Base-by-base conservation (phyloP, 2,329 filamentous ascomycete genomes). In the Botrytis galanthina region DNA sequence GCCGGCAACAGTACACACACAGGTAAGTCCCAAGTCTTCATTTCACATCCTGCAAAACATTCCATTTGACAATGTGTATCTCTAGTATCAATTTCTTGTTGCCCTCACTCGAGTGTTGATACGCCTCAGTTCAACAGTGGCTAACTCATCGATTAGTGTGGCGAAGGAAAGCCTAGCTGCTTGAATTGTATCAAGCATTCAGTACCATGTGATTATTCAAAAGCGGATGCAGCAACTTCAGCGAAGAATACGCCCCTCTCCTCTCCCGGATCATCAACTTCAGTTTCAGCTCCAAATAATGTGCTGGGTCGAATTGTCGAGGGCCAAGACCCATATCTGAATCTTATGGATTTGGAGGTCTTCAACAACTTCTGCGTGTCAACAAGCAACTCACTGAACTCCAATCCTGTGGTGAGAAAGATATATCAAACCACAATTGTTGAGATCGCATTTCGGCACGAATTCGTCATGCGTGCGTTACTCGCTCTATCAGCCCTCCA, bases 311-410 rank as follows among this genome's bases (percentile, higher is more conserved):
- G 37, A 22, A 37, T 29, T 35, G 29, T 29, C 29, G 51, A 60
- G 20, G 57, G 51, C 32, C 44, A 60, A 59, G 59, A 66, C 29
- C 48, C 60, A 22, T 42, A 60, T n/a, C 59, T 71, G 42, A 29
- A 51, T 62, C 57, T 59, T 20, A 76, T 62, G 46, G 84, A 87
- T 60, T 80, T 87, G 10, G 85, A 87, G 76, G 81, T 87, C 0
- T 80, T 87, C n/a, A 84, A 87, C 77, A 84, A 87, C 79, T 87
- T 82, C 75, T 83, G 82, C 64, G 84, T 82, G 1, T 82, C 82
- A n/a, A 87, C 86, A 0, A 82, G 82, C 73, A 78, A 81, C 22
- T 86, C 85, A 0, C 78, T 87, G 9, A 83, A 83, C 4, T 79
- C 79, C 26, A 81, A 84, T 48, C 79, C 82, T 0, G 77, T 79